Base-by-base conservation (phyloP, 345 rosid genomes). In the Tarenaya hassleriana region DNA sequence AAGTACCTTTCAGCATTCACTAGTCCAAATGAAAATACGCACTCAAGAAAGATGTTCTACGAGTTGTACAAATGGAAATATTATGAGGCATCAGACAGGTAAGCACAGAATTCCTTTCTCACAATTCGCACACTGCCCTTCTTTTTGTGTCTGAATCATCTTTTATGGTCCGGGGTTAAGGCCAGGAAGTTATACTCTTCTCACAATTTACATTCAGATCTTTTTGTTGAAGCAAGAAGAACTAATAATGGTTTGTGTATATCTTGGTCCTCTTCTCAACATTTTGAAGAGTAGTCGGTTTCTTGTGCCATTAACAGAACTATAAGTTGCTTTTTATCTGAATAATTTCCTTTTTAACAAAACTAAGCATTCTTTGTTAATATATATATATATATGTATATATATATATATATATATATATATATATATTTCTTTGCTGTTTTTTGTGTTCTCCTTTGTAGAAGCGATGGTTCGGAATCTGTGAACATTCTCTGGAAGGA, bases 391-490 rank as follows among this genome's bases (percentile, higher is more conserved):
- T n/a, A n/a, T n/a, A n/a, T n/a, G n/a, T n/a, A n/a, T n/a, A n/a
- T n/a, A n/a, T n/a, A n/a, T n/a, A n/a, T n/a, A n/a, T n/a, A n/a
- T n/a, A n/a, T n/a, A n/a, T n/a, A n/a, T n/a, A n/a, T n/a, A n/a
- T 24, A 1, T 38, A 13, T 8, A 31, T 51, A 19, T 20, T 49
- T 51, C 52, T 44, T 65, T 39, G 59, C 55, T 64, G 50, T 17
- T 27, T n/a, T 39, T 41, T 46, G 12, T 34, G 51, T 29, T 49
- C 7, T 51, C 39, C 42, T 70, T 40, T 55, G 66, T 64, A 77
- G 84, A 68, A 68, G 69, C 52, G 75, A 61, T 46, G 58, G 76
- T 53, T 69, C 78, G 27, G 67, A 71, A 77, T 72, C 75, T 42
- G 66, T 62, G 60, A 70, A 68, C 35, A 66, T 61, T 46, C 66